Evolutionary conservation across 2,329 filamentous ascomycete genomes (phyloP), one percentile per base, ranked within the genome.

Genomic region (Cryphonectria japonica): DNA sequence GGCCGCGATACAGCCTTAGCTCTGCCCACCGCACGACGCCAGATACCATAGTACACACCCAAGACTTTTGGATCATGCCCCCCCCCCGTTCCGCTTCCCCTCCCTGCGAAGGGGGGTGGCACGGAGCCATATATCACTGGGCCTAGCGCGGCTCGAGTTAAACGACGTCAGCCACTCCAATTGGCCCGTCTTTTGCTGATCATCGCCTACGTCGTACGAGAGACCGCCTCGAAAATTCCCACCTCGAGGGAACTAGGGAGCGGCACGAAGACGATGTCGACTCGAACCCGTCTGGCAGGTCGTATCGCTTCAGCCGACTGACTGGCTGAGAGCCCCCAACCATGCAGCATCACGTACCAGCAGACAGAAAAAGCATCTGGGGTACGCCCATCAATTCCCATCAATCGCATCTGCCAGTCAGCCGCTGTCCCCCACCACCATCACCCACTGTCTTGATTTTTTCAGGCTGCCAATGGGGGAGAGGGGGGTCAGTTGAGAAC

Each of bases 111-210:
- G 37, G 57, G 46, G 67, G 70, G 70, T 63, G 67, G 59, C 67
- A 72, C 70, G 57, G 65, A 66, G 63, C 39, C 62, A 68, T 66
- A 71, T 69, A 71, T 71, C 54, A 52, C 32, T 57, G 50, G 64
- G 71, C 63, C 67, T 73, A 73, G 71, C 71, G 71, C 71, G 71
- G 66, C 69, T 67, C 59, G 52, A 64, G 14, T 37, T 69, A 69
- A 67, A 71, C 69, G 64, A 65, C 41, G 29, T 39, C 34, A 52
- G 50, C 46, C 26, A 41, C 22, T 60, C 57, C 67, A 60, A 73
- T 73, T 73, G 71, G 69, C 66, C 34, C 52, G 19, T 57, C 34
- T 68, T 39, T 50, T 59, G 64, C 60, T 70, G 71, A 73, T 73
- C 69, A 52, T 54, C 41, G 26, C 39, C 32, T 16, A 22, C n/a